Evolutionary conservation across 306 rosid genomes (phyloP).

Genomic region (Acacia melanoxylon): DNA sequence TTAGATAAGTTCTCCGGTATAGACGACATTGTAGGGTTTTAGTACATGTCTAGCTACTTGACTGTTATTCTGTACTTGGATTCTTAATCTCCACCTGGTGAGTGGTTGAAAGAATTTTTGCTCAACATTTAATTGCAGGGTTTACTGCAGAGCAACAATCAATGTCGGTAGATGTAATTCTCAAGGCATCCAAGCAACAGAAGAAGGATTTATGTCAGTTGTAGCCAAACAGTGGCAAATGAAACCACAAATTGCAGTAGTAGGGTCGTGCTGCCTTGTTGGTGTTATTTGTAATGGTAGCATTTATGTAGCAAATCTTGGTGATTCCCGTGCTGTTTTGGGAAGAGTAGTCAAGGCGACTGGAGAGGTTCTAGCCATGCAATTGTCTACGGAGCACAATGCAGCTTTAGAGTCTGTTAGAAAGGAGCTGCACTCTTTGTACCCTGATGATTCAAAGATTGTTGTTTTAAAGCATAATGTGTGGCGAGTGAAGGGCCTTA

Average conservation of each 20-base stretch:
- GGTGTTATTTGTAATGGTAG: slow-evolving; percentile 62
- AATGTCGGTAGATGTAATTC: slow-evolving; percentile 61
- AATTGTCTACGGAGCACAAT: slow-evolving; percentile 70
- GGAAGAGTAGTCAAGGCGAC: slow-evolving; percentile 65
- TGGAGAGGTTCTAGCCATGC: slow-evolving; percentile 64
- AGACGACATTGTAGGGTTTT: slow-evolving; percentile 8
- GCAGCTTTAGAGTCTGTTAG: slow-evolving; percentile 61
- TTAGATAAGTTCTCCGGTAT: neutral
- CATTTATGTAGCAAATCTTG: slow-evolving; percentile 65
- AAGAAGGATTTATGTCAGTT: slow-evolving; percentile 64
- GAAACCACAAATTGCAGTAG: slow-evolving; percentile 75
- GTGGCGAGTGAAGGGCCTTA: slow-evolving; percentile 78
- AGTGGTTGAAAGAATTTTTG: neutral
- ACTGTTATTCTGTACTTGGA: neutral
- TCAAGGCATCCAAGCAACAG: slow-evolving; percentile 76
- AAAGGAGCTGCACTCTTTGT: slow-evolving; percentile 68
- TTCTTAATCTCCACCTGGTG: neutral
- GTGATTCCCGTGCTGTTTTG: slow-evolving; percentile 79
- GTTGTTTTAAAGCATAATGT: slow-evolving; percentile 78
- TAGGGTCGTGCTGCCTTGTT: slow-evolving; percentile 75
- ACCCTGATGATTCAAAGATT: slow-evolving; percentile 67
- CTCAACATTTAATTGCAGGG: slow-evolving; percentile 40
- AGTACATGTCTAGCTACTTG: slow-evolving; percentile 1
- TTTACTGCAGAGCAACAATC: slow-evolving; percentile 61
- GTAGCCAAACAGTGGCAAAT: slow-evolving; percentile 65